A percentile compares a stretch with the other conserved stretches of the same genome.
phyloP scores from a whole-genome alignment of 495 filamentous ascomycete genomes.

The Penicillium roqueforti region DNA sequence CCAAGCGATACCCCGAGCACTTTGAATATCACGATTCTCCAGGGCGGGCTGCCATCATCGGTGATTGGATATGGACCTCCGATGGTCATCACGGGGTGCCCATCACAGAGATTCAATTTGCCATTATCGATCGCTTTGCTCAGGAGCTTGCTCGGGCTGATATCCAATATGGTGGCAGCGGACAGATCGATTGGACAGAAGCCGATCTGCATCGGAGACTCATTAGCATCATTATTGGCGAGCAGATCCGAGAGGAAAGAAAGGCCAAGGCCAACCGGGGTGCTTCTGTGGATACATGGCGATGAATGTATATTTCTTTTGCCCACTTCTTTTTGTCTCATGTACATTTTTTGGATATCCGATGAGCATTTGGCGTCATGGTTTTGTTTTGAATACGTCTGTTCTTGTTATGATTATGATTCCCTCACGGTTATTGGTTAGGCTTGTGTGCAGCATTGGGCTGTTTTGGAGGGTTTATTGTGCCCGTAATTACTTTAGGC shows the following conservation, averaged over 20 bases:
- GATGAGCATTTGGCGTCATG: constrained; percentile 8
- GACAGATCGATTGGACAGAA: constrained; percentile 44
- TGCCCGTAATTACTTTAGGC: constrained; percentile 5
- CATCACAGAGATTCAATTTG: constrained; percentile 45
- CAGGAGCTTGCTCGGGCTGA: constrained; percentile 38
- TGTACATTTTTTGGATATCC: constrained; percentile 12
- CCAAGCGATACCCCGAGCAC: constrained; percentile 36
- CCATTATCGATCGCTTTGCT: constrained; percentile 44
- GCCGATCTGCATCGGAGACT: constrained; percentile 44
- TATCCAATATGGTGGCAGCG: constrained; percentile 37
- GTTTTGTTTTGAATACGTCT: constrained; percentile 11
- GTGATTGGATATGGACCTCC: constrained; percentile 47
- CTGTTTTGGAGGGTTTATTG: constrained; percentile 10
- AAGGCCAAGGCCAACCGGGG: constrained; percentile 27
- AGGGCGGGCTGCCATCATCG: constrained; percentile 39
- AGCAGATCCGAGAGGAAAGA: constrained; percentile 41
- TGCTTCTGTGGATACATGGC: constrained; percentile 31
- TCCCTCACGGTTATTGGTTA: constrained; percentile 22
- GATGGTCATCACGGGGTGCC: constrained; percentile 42
- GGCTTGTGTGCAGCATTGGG: constrained; percentile 7
- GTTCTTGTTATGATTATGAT: constrained; percentile 24
- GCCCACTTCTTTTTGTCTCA: constrained; percentile 7
- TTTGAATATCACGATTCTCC: constrained; percentile 38
- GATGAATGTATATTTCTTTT: constrained; percentile 14
- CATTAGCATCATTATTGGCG: constrained; percentile 47